These are phyloP conservation scores for Lichenothelia convexa DNA, from an alignment of 495 filamentous ascomycete species.

Conservation along the genomic window DNA sequence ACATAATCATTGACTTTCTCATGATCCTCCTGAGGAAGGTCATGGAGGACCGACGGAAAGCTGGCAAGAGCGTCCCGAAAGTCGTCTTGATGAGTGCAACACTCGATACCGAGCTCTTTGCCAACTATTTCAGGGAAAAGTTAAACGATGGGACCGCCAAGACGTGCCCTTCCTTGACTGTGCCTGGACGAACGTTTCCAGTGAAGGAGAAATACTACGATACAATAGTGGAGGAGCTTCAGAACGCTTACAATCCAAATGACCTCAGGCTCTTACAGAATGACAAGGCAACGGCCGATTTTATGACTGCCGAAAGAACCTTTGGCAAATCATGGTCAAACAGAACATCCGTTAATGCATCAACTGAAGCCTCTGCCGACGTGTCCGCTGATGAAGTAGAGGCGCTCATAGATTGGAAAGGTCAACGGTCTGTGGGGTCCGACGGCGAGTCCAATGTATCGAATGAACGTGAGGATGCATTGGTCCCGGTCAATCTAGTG, in stretches of 20 bases:
- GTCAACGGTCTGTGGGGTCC: not conserved
- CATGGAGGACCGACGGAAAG: slow-evolving; percentile 19
- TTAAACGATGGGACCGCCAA: slow-evolving; percentile 1
- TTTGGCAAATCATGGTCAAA: slow-evolving; percentile 8
- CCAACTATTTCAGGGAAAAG: slow-evolving; percentile 30
- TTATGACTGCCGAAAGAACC: slow-evolving; percentile 19
- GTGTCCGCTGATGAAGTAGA: no score
- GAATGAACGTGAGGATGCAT: slow-evolving; percentile 25
- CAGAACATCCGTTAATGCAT: slow-evolving; percentile 3
- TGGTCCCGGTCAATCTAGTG: slow-evolving; percentile 31
- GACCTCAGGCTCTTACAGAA: slow-evolving; percentile 11
- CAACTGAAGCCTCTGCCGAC: not conserved
- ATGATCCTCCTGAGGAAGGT: slow-evolving; percentile 34
- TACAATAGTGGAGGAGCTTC: slow-evolving; percentile 26
- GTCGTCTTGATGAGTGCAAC: slow-evolving; percentile 44
- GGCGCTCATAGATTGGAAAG: not conserved
- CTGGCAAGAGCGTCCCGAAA: slow-evolving; percentile 27
- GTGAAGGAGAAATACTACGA: slow-evolving; percentile 35
- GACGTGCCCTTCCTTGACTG: slow-evolving; percentile 30
- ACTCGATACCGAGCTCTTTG: slow-evolving; percentile 35
- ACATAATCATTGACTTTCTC: slow-evolving; percentile 35
- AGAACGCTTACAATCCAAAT: slow-evolving; percentile 9
- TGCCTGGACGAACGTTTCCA: slow-evolving; percentile 38
- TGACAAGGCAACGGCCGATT: slow-evolving; percentile 20
- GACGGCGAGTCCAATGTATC: slow-evolving; percentile 3